Conservation (phyloP, 805 yeast genomes). For the Myxozyma lipomycoides region DNA sequence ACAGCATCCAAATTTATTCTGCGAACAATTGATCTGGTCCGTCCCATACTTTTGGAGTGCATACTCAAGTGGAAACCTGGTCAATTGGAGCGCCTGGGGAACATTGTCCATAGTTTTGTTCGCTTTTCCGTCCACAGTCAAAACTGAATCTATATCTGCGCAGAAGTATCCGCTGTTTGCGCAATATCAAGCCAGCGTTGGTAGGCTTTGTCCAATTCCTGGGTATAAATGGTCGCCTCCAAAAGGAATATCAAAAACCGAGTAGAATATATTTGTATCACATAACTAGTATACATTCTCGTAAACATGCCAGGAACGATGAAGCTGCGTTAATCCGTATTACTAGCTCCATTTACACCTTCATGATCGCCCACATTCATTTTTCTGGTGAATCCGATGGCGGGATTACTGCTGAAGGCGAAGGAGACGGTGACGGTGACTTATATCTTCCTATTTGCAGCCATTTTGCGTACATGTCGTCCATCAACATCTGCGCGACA, state of each 20-base stretch:
- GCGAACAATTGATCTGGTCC: conserved; percentile 21
- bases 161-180: conserved; percentile 11
- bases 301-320: too few species aligned
- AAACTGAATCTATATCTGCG: conserved; percentile 15
- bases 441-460: conserved; percentile 25
- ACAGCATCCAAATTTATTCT: conserved; percentile 34
- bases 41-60: conserved; percentile 16
- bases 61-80: background rate
- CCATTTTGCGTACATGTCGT: conserved; percentile 43
- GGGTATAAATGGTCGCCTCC: background rate
- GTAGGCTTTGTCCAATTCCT: background rate
- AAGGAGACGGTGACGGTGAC: background rate
- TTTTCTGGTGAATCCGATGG: background rate
- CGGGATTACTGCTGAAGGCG: background rate
- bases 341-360: too few species aligned
- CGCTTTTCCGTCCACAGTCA: conserved; percentile 1
- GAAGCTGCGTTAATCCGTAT: too few species aligned
- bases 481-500: conserved; percentile 42
- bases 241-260: background rate
- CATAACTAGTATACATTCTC: too few species aligned
- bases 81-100: conserved; percentile 20
- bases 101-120: conserved; percentile 4
- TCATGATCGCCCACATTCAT: too few species aligned
- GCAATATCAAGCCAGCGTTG: conserved; percentile 8
- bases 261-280: too few species aligned